phyloP scores from a whole-genome alignment of 2,329 filamentous ascomycete species.

The Fusarium sp. region DNA sequence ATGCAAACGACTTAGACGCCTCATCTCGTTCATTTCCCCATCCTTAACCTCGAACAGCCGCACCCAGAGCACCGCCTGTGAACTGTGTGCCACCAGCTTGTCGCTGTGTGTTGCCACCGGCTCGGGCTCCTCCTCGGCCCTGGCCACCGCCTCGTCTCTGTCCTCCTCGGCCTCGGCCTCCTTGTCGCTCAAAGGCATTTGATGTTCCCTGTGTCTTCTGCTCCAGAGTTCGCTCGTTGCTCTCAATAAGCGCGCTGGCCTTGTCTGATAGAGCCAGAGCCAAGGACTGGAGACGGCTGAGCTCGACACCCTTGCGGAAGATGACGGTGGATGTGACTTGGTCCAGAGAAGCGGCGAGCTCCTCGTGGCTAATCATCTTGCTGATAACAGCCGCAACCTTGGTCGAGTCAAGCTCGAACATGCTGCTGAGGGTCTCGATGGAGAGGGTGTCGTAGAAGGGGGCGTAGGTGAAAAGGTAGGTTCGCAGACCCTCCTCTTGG shows the following conservation, averaged over 20 bases:
- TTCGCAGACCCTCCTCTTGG: constrained; percentile 97
- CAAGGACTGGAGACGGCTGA: constrained; percentile 94
- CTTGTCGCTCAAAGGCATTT: constrained; percentile 94
- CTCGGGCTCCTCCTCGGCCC: constrained; percentile 70
- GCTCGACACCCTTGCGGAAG: constrained; percentile 99
- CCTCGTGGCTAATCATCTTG: constrained; percentile 99
- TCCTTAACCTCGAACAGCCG: constrained; percentile 70
- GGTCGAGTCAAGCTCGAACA: constrained; percentile 93
- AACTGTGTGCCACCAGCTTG: constrained; percentile 82
- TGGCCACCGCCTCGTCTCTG: constrained; percentile 71
- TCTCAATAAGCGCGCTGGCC: constrained; percentile 94
- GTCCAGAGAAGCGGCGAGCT: constrained; percentile 94
- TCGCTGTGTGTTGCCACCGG: constrained; percentile 70
- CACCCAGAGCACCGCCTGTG: constrained; percentile 82
- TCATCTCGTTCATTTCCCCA: constrained; percentile 49
- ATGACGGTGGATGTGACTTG: constrained; percentile 98
- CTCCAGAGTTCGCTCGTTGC: constrained; percentile 96
- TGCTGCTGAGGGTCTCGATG: constrained; percentile 83
- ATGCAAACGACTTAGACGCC: constrained; percentile 52
- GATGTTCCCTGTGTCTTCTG: constrained; percentile 95
- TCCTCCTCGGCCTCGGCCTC: constrained; percentile 79
- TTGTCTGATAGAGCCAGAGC: constrained; percentile 96
- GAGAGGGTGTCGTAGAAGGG: constrained; percentile 98
- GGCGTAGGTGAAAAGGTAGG: constrained; percentile 99
- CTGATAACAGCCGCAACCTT: constrained; percentile 96